These are phyloP conservation scores for Gymnopilus junonius DNA, from an alignment of 768 basidiomycete genomes.

Conservation along the genomic window DNA sequence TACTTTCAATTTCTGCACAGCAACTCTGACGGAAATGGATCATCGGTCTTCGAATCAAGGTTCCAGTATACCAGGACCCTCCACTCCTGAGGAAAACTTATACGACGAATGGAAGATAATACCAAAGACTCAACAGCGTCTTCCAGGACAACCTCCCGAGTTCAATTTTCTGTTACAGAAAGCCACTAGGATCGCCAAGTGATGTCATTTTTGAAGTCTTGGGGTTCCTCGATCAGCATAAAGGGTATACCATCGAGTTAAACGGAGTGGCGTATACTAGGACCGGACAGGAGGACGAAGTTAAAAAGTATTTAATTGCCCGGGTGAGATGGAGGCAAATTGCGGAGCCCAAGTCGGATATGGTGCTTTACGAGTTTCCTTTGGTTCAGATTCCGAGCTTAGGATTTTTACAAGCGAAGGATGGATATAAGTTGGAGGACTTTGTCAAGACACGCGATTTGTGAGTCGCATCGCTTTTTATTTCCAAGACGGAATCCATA, in stretches of 20 bases:
- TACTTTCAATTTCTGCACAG: too few relatives aligned
- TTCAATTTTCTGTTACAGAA: background rate
- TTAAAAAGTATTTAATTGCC: background rate
- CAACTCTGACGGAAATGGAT: too few relatives aligned
- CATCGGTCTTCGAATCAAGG: background rate
- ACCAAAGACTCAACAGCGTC: background rate
- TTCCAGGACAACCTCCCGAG: background rate
- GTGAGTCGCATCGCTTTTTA: background rate
- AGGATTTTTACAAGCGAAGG: background rate
- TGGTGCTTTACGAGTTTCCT: background rate
- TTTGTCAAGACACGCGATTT: background rate
- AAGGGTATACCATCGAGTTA: background rate
- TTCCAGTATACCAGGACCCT: background rate
- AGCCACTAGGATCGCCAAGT: background rate
- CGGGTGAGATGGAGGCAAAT: background rate
- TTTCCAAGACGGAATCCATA: background rate
- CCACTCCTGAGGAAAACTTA: too few relatives aligned
- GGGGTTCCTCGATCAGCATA: background rate
- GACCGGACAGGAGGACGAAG: background rate
- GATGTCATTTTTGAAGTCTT: background rate
- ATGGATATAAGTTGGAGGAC: background rate
- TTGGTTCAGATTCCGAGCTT: background rate
- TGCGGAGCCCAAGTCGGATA: background rate
- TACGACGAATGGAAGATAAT: background rate
- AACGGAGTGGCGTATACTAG: background rate